Evolutionary conservation across 2,329 filamentous ascomycete genomes (phyloP).

Genomic region (Colletotrichum truncatum): DNA sequence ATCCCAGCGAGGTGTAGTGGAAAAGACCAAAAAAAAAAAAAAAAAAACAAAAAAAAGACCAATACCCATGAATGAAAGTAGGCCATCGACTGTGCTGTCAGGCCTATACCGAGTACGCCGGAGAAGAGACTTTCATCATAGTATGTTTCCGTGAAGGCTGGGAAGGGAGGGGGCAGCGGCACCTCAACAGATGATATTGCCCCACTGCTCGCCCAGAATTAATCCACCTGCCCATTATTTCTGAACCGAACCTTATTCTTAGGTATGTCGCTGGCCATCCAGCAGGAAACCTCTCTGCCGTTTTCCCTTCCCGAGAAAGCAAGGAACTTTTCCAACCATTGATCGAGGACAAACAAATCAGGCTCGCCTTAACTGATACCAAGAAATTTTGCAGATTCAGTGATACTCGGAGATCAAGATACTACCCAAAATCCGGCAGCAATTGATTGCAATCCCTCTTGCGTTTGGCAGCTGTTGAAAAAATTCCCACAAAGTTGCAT

Average conservation of each 20-base stretch:
- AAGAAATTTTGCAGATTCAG: slow-evolving; percentile 18
- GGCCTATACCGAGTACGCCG: slow-evolving; percentile 13
- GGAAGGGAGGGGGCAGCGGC: not conserved
- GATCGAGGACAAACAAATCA: not conserved
- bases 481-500: slow-evolving; percentile 4
- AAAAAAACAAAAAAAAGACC: too few species aligned
- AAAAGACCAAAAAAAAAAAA: not conserved
- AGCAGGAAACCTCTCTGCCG: not conserved
- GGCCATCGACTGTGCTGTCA: not conserved
- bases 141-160: not conserved
- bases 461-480: not conserved
- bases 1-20: not conserved
- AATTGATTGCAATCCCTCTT: not conserved
- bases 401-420: not conserved
- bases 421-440: not conserved
- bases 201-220: slow-evolving; percentile 4
- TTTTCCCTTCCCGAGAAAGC: slow-evolving; percentile 12
- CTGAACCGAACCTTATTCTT: not conserved
- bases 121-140: slow-evolving; percentile 19
- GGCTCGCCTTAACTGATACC: not conserved
- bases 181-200: not conserved
- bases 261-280: not conserved
- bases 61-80: not conserved
- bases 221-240: slow-evolving; percentile 1
- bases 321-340: slow-evolving; percentile 28